These are phyloP conservation scores for Trypanosoma mega DNA, from an alignment of 208 protist species.

Conservation along the genomic window DNA sequence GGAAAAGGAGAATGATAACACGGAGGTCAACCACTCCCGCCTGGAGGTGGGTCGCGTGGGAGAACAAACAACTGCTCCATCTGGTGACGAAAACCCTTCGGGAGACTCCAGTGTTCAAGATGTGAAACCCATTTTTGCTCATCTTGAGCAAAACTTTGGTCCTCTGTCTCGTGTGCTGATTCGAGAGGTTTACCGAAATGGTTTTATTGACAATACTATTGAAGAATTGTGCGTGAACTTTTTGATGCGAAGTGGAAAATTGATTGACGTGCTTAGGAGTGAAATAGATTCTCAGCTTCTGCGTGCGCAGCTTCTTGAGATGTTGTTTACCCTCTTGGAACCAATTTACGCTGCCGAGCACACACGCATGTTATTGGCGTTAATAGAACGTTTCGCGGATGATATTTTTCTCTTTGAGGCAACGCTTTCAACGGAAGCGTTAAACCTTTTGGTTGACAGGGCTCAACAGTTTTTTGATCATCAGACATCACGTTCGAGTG, in stretches of 20 bases:
- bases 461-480: constrained; percentile 36
- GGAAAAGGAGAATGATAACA: constrained; percentile 11
- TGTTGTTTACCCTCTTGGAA: constrained; percentile 23
- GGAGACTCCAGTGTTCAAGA: not conserved
- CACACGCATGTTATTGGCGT: constrained; percentile 32
- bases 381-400: constrained; percentile 31
- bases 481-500: constrained; percentile 16
- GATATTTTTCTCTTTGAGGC: constrained; percentile 45
- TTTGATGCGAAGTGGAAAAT: constrained; percentile 12
- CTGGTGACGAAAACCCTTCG: not conserved
- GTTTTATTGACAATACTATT: constrained; percentile 39
- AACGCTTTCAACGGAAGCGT: constrained; percentile 34
- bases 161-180: constrained; percentile 47
- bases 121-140: constrained; percentile 31
- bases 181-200: constrained; percentile 55
- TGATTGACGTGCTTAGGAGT: constrained; percentile 23
- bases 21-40: constrained; percentile 10
- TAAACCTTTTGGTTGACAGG: constrained; percentile 41
- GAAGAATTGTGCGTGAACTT: constrained; percentile 57
- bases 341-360: constrained; percentile 26
- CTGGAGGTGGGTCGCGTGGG: not conserved
- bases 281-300: constrained; percentile 18
- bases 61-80: not conserved
- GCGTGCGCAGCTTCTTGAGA: constrained; percentile 17
- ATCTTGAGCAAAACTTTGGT: constrained; percentile 68